These are phyloP conservation scores for Wilcoxina mikolae DNA, from an alignment of 495 filamentous ascomycete species.

Conservation along the genomic window DNA sequence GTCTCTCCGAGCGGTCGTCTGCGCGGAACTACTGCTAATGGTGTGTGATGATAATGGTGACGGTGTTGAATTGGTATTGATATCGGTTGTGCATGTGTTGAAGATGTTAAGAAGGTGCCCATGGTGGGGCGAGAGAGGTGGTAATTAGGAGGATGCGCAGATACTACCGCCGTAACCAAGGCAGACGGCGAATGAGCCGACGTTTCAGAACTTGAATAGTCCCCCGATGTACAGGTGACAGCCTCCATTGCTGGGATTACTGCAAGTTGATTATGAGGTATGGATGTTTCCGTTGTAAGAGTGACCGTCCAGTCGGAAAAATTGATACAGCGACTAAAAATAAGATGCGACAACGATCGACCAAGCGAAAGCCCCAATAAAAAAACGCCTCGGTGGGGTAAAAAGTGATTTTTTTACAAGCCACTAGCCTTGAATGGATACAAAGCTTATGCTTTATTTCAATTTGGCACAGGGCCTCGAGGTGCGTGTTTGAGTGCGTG, in stretches of 20 bases:
- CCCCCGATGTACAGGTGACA: not conserved
- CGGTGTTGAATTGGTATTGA: not conserved
- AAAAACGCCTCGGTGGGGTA: no score
- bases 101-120: not conserved
- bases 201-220: not conserved
- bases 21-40: not conserved
- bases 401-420: no score
- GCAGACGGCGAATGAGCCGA: slow-evolving; percentile 1
- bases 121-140: not conserved
- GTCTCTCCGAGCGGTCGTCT: not conserved
- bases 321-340: not conserved
- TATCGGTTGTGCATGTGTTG: not conserved
- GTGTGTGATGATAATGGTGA: not conserved
- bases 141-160: slow-evolving; percentile 1
- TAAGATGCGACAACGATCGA: no score
- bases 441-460: no score
- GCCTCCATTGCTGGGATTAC: not conserved
- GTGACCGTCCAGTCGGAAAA: not conserved
- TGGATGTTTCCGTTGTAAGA: not conserved
- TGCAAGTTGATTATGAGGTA: not conserved
- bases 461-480: no score
- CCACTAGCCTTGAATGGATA: no score
- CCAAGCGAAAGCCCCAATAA: no score
- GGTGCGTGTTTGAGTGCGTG: no score
- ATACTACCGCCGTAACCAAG: not conserved